phyloP scores from a whole-genome alignment of 805 yeast genomes.

The Kluyveromyces aestuarii region DNA sequence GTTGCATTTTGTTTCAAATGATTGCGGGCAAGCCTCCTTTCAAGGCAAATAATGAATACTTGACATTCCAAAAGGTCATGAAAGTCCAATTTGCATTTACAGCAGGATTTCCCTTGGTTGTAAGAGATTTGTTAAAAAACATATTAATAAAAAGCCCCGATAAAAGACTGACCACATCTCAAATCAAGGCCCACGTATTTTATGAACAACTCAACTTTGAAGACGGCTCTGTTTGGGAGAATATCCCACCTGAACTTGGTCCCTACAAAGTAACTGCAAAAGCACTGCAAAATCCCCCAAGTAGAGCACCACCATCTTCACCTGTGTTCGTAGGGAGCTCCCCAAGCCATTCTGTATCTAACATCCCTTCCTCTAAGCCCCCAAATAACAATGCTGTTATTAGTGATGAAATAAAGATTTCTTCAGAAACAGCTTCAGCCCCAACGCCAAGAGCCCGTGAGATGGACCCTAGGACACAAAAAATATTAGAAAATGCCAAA shows the following conservation, averaged over 20 bases:
- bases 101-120: conserved; percentile 70
- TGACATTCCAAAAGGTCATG: conserved; percentile 74
- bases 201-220: conserved; percentile 48
- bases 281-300: conserved; percentile 46
- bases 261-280: conserved; percentile 70
- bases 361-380: not conserved
- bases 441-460: conserved; percentile 1
- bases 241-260: conserved; percentile 51
- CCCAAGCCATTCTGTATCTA: conserved; percentile 5
- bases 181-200: conserved; percentile 56
- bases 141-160: conserved; percentile 57
- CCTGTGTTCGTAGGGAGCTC: conserved; percentile 15
- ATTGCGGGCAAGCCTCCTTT: conserved; percentile 87
- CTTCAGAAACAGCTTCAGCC: not conserved
- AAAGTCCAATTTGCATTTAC: conserved; percentile 75
- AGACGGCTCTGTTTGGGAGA: conserved; percentile 50
- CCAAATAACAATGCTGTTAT: not conserved
- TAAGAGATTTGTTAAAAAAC: conserved; percentile 65
- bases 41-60: conserved; percentile 72
- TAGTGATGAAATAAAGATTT: not conserved
- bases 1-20: conserved; percentile 92
- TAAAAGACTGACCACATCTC: conserved; percentile 47
- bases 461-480: conserved; percentile 25
- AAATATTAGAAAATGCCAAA: conserved; percentile 24
- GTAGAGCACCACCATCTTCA: conserved; percentile 9